These are phyloP conservation scores for Nakaseomyces delphensis DNA, from an alignment of 1,139 yeast species.

Conservation along the genomic window DNA sequence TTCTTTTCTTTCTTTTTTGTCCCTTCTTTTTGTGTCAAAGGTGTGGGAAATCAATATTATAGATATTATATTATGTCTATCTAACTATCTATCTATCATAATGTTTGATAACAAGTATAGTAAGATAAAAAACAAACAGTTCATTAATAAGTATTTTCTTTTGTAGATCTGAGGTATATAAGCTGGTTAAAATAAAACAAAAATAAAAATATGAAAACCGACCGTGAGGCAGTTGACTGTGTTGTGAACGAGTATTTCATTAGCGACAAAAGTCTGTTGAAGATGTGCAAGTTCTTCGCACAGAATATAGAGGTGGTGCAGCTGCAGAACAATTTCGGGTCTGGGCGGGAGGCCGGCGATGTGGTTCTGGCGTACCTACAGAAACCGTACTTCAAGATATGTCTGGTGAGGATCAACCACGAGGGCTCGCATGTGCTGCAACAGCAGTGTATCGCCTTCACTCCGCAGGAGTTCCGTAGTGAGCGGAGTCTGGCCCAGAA, in stretches of 20 bases:
- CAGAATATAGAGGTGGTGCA: neutral
- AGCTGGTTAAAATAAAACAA: neutral
- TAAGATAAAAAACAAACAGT: neutral
- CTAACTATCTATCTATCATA: no score
- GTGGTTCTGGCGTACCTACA: constrained; percentile 5
- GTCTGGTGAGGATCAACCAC: constrained; percentile 2
- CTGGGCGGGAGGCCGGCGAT: constrained; percentile 3
- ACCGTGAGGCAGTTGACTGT: neutral
- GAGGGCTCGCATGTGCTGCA: constrained; percentile 1
- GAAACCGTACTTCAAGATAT: constrained; percentile 3
- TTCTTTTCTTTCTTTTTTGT: neutral
- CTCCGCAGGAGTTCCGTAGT: neutral
- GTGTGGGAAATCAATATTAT: neutral
- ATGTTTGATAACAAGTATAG: neutral
- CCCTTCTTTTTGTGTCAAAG: neutral
- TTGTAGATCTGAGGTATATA: neutral
- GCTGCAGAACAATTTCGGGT: constrained; percentile 1
- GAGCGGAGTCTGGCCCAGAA: neutral
- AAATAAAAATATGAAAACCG: neutral
- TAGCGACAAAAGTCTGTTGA: neutral
- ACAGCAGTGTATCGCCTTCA: neutral
- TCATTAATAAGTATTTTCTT: neutral
- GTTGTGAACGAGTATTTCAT: neutral
- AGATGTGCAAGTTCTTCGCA: neutral
- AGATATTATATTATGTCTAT: neutral